phyloP scores from a whole-genome alignment of 176 grass and related monocot genomes.

The Microstegium vimineum region DNA sequence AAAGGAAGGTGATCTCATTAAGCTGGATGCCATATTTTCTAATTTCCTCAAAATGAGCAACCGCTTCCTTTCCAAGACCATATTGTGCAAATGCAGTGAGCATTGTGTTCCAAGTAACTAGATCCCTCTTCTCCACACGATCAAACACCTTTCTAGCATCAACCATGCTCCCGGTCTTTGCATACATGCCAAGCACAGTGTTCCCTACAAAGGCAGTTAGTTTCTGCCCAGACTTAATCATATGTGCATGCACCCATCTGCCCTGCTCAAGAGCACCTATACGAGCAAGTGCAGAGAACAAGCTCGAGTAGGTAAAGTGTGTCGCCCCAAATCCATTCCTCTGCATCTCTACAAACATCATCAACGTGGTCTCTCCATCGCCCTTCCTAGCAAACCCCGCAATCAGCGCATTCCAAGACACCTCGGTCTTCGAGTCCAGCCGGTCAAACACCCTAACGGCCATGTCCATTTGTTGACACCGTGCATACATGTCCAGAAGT shows the following conservation, averaged over 20 bases:
- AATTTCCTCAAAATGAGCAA: conserved; percentile 57
- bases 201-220: conserved; percentile 49
- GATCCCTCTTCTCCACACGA: conserved; percentile 43
- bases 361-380: conserved; percentile 36
- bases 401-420: conserved; percentile 66
- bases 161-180: conserved; percentile 54
- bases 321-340: conserved; percentile 44
- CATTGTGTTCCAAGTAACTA: conserved; percentile 73
- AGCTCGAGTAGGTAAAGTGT: conserved; percentile 58
- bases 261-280: conserved; percentile 65
- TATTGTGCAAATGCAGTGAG: conserved; percentile 57
- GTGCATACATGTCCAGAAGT: conserved; percentile 61
- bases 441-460: conserved; percentile 41
- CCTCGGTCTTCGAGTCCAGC: conserved; percentile 52
- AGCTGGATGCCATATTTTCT: conserved; percentile 44
- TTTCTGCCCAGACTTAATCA: conserved; percentile 58
- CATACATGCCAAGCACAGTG: conserved; percentile 69
- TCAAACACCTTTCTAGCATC: conserved; percentile 65
- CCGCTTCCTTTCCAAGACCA: conserved; percentile 43
- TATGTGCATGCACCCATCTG: conserved; percentile 67
- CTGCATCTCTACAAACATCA: conserved; percentile 52
- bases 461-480: conserved; percentile 42
- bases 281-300: conserved; percentile 50
- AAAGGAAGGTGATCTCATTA: conserved; percentile 59
- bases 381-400: conserved; percentile 54